Evolutionary conservation across 768 basidiomycete genomes (phyloP).

Genomic region (Boletus sp.): DNA sequence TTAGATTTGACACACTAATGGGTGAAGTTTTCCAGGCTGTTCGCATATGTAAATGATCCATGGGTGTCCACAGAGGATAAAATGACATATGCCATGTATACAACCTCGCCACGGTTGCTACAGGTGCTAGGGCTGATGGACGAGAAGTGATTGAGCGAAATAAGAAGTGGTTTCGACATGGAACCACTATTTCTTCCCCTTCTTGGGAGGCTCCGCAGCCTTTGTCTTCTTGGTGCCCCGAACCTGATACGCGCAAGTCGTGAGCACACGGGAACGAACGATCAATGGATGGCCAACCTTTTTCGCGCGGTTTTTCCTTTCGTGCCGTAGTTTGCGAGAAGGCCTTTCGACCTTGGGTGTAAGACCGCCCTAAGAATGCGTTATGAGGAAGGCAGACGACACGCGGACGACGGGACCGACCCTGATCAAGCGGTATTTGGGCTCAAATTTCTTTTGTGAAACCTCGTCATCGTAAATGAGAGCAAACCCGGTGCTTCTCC

Average conservation of each 20-base stretch:
- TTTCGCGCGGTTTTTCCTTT: conserved; percentile 99
- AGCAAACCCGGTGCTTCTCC: conserved; percentile 94
- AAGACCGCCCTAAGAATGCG: conserved; percentile 55
- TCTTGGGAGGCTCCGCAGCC: conserved; percentile 89
- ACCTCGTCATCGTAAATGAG: conserved; percentile 96
- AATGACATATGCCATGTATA: conserved; percentile 42
- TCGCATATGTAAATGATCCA: conserved; percentile 29
- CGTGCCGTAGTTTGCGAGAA: conserved; percentile 97
- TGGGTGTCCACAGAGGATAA: conserved; percentile 16
- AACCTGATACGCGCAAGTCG: conserved; percentile 48
- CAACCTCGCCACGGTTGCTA: conserved; percentile 37
- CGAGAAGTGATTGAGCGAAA: conserved; percentile 21
- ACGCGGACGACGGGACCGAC: conserved; percentile 49
- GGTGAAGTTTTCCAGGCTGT: conserved; percentile 6
- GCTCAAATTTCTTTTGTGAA: conserved; percentile 96
- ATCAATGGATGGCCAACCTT: conserved; percentile 57
- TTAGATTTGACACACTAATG: conserved; percentile 29
- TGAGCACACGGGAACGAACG: conserved; percentile 7
- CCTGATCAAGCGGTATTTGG: conserved; percentile 89
- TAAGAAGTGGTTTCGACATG: conserved; percentile 21
- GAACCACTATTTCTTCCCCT: conserved; percentile 78
- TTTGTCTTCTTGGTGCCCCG: conserved; percentile 95
- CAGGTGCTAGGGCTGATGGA: conserved; percentile 29
- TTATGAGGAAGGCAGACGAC: conserved; percentile 4
- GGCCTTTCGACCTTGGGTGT: conserved; percentile 79